Base-by-base conservation (phyloP, 345 rosid species). In the Arabidopsis thaliana region DNA sequence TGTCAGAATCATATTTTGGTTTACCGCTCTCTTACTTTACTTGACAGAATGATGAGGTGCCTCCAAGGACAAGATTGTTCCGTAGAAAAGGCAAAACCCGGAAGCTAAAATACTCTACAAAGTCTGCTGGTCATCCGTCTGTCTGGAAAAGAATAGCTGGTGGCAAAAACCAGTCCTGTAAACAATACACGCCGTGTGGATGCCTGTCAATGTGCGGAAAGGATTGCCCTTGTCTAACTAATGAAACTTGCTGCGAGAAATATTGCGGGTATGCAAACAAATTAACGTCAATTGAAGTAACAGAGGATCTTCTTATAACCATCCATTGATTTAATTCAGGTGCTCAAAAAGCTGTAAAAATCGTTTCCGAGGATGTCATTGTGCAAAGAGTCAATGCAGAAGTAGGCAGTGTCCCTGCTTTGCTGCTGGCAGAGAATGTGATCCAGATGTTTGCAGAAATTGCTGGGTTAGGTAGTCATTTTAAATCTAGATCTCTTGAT, bases 361-460 rank as follows among this genome's bases (percentile, higher is more conserved):
- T 68, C 86, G 99, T 65, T 95, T 95, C 77, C 87, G 97, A 83
- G 99, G 99, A 79, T 95, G 97, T 80, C 99, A 95, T 77, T 95
- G 99, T 82, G 97, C 97, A 58, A 95, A 95, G 83, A 95, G 99
- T 72, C 97, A 92, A 80, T 92, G 99, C 86, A 88, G 99, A 84
- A 95, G 99, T 71, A 82, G 97, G 69, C 99, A 92, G 71, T 95
- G 99, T 76, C 99, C 99, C 11, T 95, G 99, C 82, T 95, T 92
- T 87, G 99, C 97, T 69, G 99, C 97, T 71, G 97, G 93, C 11
- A 91, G 97, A 55, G 99, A 95, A 86, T 95, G 99, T 76, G 99
- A 95, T 81, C 99, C 99, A 5, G 99, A 95, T 84, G 97, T 95
- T 81, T 95, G 97, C 83, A 85, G 97, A 64, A 95, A 92, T 74